These are phyloP conservation scores for Dicorynia guianensis DNA, from an alignment of 306 rosid species.

Conservation along the genomic window DNA sequence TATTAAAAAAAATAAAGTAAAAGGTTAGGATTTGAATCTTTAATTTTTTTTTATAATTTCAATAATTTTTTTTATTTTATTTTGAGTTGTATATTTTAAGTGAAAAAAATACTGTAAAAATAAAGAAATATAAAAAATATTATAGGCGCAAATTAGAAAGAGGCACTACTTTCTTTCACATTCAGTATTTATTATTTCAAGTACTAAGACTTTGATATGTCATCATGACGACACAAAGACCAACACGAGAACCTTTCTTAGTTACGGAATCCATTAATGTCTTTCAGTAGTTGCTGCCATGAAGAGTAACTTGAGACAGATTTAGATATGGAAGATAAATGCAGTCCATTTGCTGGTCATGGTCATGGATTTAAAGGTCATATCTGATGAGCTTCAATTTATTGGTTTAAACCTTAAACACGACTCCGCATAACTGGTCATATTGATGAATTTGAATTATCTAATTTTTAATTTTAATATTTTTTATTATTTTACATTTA, in stretches of 20 bases:
- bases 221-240: conserved; percentile 38
- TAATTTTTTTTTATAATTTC: no score
- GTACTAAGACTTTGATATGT: conserved; percentile 23
- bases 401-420: conserved; percentile 8
- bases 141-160: no score
- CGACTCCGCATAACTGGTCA: conserved; percentile 2
- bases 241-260: conserved; percentile 22
- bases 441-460: no score
- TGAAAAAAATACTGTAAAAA: no score
- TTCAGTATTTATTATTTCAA: neutral
- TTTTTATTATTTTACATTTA: no score
- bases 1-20: no score
- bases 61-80: no score
- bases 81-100: no score
- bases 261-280: conserved; percentile 33
- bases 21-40: no score
- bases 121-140: no score
- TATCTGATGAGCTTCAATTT: neutral
- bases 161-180: neutral
- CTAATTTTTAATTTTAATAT: no score
- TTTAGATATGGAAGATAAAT: conserved; percentile 38
- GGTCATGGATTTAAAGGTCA: conserved; percentile 23
- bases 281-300: conserved; percentile 39
- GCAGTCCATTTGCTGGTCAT: conserved; percentile 29
- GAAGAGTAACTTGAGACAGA: conserved; percentile 37